Percentiles rank a stretch among this genome's conserved stretches.
Conservation (phyloP, 1,284 basidiomycete species). For the Leccinum huronense region DNA sequence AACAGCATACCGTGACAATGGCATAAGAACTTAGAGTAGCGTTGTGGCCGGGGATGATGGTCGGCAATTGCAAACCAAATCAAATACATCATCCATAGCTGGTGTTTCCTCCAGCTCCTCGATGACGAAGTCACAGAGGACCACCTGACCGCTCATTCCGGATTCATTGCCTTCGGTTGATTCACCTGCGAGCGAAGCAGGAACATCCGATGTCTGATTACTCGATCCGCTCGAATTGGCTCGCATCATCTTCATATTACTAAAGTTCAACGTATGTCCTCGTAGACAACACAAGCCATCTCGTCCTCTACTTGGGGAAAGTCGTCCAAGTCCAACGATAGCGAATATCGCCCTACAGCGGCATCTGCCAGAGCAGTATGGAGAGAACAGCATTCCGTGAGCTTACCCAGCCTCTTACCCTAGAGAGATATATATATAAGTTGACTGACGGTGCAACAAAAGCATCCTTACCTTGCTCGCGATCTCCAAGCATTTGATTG, state of each 20-base stretch:
- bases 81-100: constrained; percentile 16
- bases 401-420: constrained; percentile 62
- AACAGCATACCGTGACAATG: constrained; percentile 3
- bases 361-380: constrained; percentile 42
- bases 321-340: constrained; percentile 45
- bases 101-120: constrained; percentile 27
- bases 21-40: too few species aligned
- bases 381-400: constrained; percentile 44
- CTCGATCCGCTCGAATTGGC: constrained; percentile 21
- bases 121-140: constrained; percentile 23
- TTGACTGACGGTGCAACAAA: constrained; percentile 6
- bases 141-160: constrained; percentile 22
- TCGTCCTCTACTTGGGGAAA: constrained; percentile 52
- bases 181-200: constrained; percentile 13
- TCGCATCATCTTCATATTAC: constrained; percentile 31
- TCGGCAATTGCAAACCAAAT: constrained; percentile 34
- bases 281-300: constrained; percentile 42
- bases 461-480: constrained; percentile 53
- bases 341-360: constrained; percentile 48
- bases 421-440: constrained; percentile 41
- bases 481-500: constrained; percentile 55
- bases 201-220: constrained; percentile 15
- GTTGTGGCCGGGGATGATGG: too few species aligned
- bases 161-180: constrained; percentile 12
- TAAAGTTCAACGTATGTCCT: constrained; percentile 50